These are phyloP conservation scores for Euphorbia schlechtendalii DNA, from an alignment of 441 rosid genomes.

Conservation along the genomic window DNA sequence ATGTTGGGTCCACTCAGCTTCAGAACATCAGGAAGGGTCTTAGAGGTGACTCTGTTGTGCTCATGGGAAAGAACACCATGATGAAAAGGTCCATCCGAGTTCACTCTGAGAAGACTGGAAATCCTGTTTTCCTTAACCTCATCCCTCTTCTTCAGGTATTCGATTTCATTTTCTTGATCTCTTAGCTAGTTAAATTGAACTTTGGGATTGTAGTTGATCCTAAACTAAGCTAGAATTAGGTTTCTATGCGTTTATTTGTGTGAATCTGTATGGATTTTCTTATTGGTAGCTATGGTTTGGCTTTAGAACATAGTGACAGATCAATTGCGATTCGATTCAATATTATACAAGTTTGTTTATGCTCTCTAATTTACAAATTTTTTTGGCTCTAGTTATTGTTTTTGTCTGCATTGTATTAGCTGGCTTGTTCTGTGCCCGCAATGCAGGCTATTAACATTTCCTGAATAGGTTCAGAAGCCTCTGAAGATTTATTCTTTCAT, in stretches of 20 bases:
- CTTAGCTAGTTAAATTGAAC: too few species aligned
- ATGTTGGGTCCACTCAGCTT: constrained; percentile 91
- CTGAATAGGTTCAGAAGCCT: background rate
- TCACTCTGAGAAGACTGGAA: constrained; percentile 74
- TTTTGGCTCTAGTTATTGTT: background rate
- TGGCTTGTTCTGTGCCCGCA: too few species aligned
- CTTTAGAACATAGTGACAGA: background rate
- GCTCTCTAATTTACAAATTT: too few species aligned
- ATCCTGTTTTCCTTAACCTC: constrained; percentile 45
- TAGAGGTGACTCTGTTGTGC: constrained; percentile 74
- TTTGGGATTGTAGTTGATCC: too few species aligned
- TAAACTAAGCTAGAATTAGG: too few species aligned
- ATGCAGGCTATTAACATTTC: too few species aligned
- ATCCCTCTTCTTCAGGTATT: constrained; percentile 78
- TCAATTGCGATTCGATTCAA: too few species aligned
- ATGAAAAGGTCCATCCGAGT: constrained; percentile 84
- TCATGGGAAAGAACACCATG: constrained; percentile 98
- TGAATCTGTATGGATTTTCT: background rate
- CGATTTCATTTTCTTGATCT: too few species aligned
- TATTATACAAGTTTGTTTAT: too few species aligned
- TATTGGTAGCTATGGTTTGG: background rate
- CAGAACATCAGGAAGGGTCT: constrained; percentile 79
- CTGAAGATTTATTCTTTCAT: background rate
- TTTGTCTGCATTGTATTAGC: background rate
- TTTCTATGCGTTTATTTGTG: too few species aligned